Percentiles rank a stretch among this genome's conserved stretches.
Evolutionary conservation across 2,329 filamentous ascomycete species (phyloP).

Genomic region (Lasiodiplodia citricola): DNA sequence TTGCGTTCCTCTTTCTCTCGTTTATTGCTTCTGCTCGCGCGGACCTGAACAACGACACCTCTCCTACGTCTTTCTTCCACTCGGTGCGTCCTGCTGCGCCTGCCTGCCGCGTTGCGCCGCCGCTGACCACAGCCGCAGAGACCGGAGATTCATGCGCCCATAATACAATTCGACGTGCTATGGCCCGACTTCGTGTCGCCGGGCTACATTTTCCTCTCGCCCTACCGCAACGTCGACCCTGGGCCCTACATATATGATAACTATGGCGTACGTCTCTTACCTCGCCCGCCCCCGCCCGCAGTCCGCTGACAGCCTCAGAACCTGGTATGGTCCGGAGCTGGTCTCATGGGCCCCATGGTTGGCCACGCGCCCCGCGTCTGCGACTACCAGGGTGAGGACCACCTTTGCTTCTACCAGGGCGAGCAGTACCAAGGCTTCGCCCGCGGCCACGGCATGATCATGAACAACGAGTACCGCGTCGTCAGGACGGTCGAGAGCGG

Average conservation of each 20-base stretch:
- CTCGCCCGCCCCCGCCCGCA: not conserved
- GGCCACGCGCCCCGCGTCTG: conserved; percentile 57
- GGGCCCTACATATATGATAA: conserved; percentile 60
- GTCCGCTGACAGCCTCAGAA: conserved; percentile 39
- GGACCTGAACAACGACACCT: conserved; percentile 28
- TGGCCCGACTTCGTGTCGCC: conserved; percentile 33
- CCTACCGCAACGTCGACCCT: conserved; percentile 55
- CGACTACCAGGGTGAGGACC: conserved; percentile 53
- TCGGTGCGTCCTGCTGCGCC: conserved; percentile 9
- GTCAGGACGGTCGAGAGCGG: conserved; percentile 53
- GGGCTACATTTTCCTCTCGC: conserved; percentile 58
- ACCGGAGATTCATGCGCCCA: conserved; percentile 47
- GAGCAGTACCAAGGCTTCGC: conserved; percentile 58
- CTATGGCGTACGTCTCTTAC: conserved; percentile 45
- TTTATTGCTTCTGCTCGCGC: conserved; percentile 11
- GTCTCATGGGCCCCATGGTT: conserved; percentile 56
- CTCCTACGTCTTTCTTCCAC: conserved; percentile 27
- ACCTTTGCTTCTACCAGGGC: conserved; percentile 60
- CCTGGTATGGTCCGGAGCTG: conserved; percentile 54
- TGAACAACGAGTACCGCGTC: conserved; percentile 57
- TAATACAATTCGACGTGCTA: conserved; percentile 33
- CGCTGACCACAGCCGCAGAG: conserved; percentile 33
- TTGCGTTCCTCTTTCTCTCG: conserved; percentile 11
- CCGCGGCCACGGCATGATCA: conserved; percentile 58
- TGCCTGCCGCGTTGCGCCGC: not conserved